A percentile compares a stretch with the other conserved stretches of the same genome.
phyloP scores from a whole-genome alignment of 2,329 filamentous ascomycete species.

The Apiospora sp. region DNA sequence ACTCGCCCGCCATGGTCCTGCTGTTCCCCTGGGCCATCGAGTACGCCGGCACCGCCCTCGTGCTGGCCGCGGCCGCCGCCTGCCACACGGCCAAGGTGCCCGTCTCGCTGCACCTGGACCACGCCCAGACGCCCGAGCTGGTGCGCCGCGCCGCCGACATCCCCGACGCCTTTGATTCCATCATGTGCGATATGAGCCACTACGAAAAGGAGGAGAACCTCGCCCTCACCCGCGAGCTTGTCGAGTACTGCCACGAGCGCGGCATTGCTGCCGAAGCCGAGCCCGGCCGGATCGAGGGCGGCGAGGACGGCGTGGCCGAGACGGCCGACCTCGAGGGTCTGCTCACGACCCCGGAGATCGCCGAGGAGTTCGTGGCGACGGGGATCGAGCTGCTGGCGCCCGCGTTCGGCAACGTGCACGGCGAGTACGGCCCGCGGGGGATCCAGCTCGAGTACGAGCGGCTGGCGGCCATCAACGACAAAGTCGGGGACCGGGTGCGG shows the following conservation, averaged over 20 bases:
- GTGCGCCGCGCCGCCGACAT: constrained; percentile 67
- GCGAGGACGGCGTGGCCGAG: constrained; percentile 74
- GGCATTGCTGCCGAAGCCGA: constrained; percentile 77
- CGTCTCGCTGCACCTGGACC: constrained; percentile 70
- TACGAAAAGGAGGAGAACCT: constrained; percentile 77
- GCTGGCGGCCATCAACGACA: constrained; percentile 46
- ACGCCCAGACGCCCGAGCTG: constrained; percentile 69
- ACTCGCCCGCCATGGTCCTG: constrained; percentile 73
- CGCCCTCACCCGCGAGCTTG: constrained; percentile 67
- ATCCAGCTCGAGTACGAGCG: constrained; percentile 47
- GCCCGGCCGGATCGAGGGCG: constrained; percentile 70
- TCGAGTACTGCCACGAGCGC: constrained; percentile 67
- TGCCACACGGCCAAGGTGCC: constrained; percentile 65
- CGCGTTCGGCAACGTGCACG: constrained; percentile 75
- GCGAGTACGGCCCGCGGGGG: constrained; percentile 64
- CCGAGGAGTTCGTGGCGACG: constrained; percentile 68
- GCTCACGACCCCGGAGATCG: constrained; percentile 70
- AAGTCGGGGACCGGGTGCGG: constrained; percentile 54
- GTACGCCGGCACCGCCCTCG: constrained; percentile 66
- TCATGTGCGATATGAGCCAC: constrained; percentile 81
- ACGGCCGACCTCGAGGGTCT: constrained; percentile 48
- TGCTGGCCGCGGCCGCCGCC: constrained; percentile 63
- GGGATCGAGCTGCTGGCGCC: constrained; percentile 75
- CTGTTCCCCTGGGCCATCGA: constrained; percentile 78
- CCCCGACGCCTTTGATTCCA: constrained; percentile 69